These are phyloP conservation scores for Trametes punicea DNA, from an alignment of 768 basidiomycete genomes.

Conservation along the genomic window DNA sequence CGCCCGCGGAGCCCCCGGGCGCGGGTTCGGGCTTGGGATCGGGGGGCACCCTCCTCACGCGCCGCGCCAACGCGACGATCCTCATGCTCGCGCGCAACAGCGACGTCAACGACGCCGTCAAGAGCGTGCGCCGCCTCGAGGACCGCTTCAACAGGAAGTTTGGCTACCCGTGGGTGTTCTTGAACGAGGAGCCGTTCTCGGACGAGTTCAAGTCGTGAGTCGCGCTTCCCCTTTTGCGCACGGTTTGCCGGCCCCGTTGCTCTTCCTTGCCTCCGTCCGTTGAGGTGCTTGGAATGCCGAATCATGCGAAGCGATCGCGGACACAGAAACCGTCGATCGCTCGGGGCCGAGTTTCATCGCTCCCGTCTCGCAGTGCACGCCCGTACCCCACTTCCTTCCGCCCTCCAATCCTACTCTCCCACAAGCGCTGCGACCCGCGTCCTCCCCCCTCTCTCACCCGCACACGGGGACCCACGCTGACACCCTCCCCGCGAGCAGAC, in stretches of 20 bases:
- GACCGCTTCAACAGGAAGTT: slow-evolving; percentile 80
- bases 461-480: not conserved
- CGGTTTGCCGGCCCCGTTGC: not conserved
- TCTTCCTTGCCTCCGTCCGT: not conserved
- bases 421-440: no score
- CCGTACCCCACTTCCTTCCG: no score
- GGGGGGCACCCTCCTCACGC: not conserved
- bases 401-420: no score
- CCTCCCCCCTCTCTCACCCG: not conserved
- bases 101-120: slow-evolving; percentile 56
- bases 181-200: slow-evolving; percentile 81
- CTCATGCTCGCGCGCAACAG: slow-evolving; percentile 62
- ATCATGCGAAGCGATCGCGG: no score
- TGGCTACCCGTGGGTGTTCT: slow-evolving; percentile 83
- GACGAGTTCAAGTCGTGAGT: slow-evolving; percentile 67
- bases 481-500: slow-evolving; percentile 8
- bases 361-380: no score
- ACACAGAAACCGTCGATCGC: no score
- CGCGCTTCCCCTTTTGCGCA: not conserved
- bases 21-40: no score
- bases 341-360: no score
- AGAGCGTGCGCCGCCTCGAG: slow-evolving; percentile 75
- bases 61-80: slow-evolving; percentile 33
- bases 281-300: no score
- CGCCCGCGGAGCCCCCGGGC: not conserved